These are phyloP conservation scores for Leucaena leucocephala DNA, from an alignment of 306 rosid species.

Conservation along the genomic window DNA sequence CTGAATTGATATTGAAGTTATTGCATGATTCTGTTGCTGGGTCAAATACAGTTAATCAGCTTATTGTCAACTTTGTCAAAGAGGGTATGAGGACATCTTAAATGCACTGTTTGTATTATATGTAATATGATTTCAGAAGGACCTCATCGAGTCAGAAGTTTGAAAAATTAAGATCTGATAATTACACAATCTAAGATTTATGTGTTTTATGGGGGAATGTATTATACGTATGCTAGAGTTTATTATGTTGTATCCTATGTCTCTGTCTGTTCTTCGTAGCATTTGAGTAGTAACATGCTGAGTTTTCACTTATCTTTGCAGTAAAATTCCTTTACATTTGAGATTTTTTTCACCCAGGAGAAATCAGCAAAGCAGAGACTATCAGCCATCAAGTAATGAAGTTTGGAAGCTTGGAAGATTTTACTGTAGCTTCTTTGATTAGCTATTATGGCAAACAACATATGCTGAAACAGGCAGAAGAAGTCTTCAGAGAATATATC, in stretches of 20 bases:
- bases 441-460: constrained; percentile 68
- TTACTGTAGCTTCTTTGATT: constrained; percentile 64
- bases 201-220: neutral
- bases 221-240: neutral
- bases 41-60: constrained; percentile 47
- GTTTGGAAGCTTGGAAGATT: constrained; percentile 59
- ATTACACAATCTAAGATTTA: neutral
- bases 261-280: neutral
- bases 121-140: constrained; percentile 9
- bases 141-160: neutral
- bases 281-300: constrained; percentile 20
- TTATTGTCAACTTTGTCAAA: constrained; percentile 56
- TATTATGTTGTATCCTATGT: neutral
- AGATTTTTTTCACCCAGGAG: constrained; percentile 56
- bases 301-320: constrained; percentile 31
- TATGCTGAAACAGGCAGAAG: constrained; percentile 70
- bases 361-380: constrained; percentile 70
- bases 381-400: constrained; percentile 50
- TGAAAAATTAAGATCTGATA: neutral
- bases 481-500: constrained; percentile 60
- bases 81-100: constrained; percentile 55
- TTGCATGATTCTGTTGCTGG: constrained; percentile 57
- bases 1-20: constrained; percentile 51
- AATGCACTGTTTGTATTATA: constrained; percentile 10
- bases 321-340: neutral